Evolutionary conservation across 2,329 filamentous ascomycete species (phyloP).

Genomic region (Fusarium brevicatenulatum): DNA sequence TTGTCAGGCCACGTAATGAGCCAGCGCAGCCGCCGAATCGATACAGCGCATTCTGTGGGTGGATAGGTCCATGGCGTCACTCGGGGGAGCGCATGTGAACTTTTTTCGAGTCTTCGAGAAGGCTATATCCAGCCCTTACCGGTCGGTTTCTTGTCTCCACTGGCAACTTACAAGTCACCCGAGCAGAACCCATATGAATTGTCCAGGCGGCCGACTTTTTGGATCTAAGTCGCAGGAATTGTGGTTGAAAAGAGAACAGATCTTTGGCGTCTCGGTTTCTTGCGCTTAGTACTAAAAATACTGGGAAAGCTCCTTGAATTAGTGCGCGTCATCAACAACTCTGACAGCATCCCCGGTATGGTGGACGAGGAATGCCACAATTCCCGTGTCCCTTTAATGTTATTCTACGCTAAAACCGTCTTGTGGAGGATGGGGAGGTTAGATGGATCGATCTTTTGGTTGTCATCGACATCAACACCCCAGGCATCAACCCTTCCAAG

Average conservation of each 20-base stretch:
- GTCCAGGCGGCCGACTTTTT: neutral
- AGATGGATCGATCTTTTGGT: conserved; percentile 11
- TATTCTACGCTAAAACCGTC: neutral
- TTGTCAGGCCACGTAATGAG: neutral
- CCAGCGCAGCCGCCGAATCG: neutral
- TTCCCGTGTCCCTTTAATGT: too few relatives aligned
- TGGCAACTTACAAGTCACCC: neutral
- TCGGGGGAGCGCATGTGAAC: neutral
- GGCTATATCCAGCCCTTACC: neutral
- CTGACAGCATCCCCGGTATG: neutral
- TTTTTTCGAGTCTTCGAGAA: neutral
- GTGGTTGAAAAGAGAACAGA: neutral
- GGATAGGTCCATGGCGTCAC: neutral
- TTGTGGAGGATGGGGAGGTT: neutral
- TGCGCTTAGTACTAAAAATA: too few relatives aligned
- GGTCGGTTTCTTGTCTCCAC: neutral
- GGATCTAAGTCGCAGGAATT: too few relatives aligned
- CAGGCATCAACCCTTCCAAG: neutral
- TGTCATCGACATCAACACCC: neutral
- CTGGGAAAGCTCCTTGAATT: too few relatives aligned
- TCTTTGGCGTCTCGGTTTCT: neutral
- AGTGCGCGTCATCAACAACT: neutral
- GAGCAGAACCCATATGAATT: neutral
- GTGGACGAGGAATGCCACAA: neutral
- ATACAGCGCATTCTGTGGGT: neutral